Base-by-base conservation (phyloP, 257 asterid species). In the Lycium ferocissimum region DNA sequence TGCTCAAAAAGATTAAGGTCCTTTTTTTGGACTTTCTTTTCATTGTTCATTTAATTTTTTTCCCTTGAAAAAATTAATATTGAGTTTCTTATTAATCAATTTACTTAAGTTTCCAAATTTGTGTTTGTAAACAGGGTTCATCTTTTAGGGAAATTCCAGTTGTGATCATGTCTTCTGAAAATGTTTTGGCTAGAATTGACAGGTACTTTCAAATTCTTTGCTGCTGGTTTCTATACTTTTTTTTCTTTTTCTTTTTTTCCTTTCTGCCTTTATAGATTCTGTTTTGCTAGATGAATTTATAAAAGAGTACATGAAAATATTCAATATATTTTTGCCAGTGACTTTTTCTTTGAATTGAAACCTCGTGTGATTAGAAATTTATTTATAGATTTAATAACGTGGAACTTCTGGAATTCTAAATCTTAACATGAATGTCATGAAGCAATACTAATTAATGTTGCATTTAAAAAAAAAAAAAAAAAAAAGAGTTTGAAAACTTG, bases 161-260 rank as follows among this genome's bases (percentile, higher is more conserved):
- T 71, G 99, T 96, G 83, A 94, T 96, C 80, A 94, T 96, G 99
- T 96, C 99, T 20, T 96, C 98, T 14, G 99, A 94, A 85, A 94
- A 96, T 85, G 89, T 94, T 87, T 87, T 93, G 89, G 87, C 98
- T 59, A 89, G 99, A 85, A 92, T 96, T 75, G 94, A 94, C 89
- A 94, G 98, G 99, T 96, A 89, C 73, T 84, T 80, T 58, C 63
- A 20, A 79, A 67, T 35, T 72, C 9, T 20, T 35, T 49, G 69
- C 33, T 85, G 9, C 81, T 33, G 18, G 20, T 26, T 26, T 26
- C 33, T 26, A 67, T 61, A 54, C 75, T 35, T 26, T 2, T 57
- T 57, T 53, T 81, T 35, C n/a, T 2, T 57, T 57, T 53, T 58
- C 45, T 3, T 18, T 78, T 59, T 14, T 47, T 71, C 9, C 33